Base-by-base conservation (phyloP, 2,329 filamentous ascomycete genomes). In the Stylonectria norvegica region DNA sequence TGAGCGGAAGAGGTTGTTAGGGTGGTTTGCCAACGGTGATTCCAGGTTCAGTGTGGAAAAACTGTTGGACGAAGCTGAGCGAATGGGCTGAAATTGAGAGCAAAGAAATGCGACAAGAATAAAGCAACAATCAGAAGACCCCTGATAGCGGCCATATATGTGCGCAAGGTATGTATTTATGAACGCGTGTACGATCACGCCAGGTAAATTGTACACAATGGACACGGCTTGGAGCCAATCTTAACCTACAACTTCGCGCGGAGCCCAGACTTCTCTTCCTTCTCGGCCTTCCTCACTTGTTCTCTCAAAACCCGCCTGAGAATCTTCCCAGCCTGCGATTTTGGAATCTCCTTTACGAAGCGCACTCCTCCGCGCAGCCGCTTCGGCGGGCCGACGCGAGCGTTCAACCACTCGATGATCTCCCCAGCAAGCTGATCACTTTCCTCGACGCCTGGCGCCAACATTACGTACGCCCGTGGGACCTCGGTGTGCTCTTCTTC, bases 21-120 rank as follows among this genome's bases (percentile, higher is more conserved):
- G 89, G 63, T 83, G 84, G 75, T 98, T 98, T 64, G 84, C 78
- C 1, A 73, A 70, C 16, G 93, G 91, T 0, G 89, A 95, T 66
- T 68, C 68, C 42, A 73, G 73, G 37, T 98, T 98, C 61, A 88
- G 79, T 52, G 76, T 98, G 5, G 86, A 96, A 63, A 82, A 83
- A 64, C 63, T 98, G 58, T 66, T 98, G 46, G 88, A 94, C 51
- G 91, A 97, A 72, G 83, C 88, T 1, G 90, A 97, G 75, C 88
- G 82, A 66, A 69, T 94, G 59, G 76, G 69, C 36, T 81, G 61
- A 60, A 14, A 47, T 7, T 15, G 14, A 33, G 17, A 14, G 10
- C n/a, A 20, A 33, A 22, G 20, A 2, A 25, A 38, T 3, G 18
- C 14, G 27, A 31, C 34, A n/a, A 25, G 19, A 32, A 12, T 20